phyloP scores from a whole-genome alignment of 108 stramenopile genomes.

The Epithemia pelagica region DNA sequence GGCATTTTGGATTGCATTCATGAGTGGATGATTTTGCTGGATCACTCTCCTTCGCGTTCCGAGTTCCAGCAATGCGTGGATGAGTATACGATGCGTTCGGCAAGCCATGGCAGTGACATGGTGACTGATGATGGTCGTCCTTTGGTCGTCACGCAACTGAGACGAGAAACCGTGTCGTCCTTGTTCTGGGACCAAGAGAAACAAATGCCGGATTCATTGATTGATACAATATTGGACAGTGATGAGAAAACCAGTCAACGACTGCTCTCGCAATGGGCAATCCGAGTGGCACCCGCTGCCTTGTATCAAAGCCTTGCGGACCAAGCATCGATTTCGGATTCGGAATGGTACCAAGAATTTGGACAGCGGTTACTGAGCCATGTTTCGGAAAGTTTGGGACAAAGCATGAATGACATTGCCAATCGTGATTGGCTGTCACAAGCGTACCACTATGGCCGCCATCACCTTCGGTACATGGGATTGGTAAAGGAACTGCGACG shows the following conservation, averaged over 20 bases:
- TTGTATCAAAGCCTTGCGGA: not conserved
- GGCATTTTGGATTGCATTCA: not conserved
- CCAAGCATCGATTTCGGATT: not conserved
- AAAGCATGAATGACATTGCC: too few relatives aligned
- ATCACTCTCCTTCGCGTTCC: not conserved
- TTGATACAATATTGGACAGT: not conserved
- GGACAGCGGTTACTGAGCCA: not conserved
- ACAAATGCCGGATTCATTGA: not conserved
- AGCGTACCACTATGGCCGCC: not conserved
- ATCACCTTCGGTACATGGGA: not conserved
- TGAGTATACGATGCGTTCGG: not conserved
- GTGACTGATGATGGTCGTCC: too few relatives aligned
- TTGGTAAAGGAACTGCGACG: not conserved
- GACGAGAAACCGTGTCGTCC: not conserved
- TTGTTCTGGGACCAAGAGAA: not conserved
- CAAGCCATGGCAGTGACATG: not conserved
- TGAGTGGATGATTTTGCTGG: not conserved
- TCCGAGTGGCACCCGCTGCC: not conserved
- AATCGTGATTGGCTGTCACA: not conserved
- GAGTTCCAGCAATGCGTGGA: not conserved
- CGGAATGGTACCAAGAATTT: not conserved
- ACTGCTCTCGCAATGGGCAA: not conserved
- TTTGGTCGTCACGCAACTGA: not conserved
- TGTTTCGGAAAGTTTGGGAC: not conserved
- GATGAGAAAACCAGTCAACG: not conserved